phyloP scores from a whole-genome alignment of 495 filamentous ascomycete species.

The Tuber melanosporum region DNA sequence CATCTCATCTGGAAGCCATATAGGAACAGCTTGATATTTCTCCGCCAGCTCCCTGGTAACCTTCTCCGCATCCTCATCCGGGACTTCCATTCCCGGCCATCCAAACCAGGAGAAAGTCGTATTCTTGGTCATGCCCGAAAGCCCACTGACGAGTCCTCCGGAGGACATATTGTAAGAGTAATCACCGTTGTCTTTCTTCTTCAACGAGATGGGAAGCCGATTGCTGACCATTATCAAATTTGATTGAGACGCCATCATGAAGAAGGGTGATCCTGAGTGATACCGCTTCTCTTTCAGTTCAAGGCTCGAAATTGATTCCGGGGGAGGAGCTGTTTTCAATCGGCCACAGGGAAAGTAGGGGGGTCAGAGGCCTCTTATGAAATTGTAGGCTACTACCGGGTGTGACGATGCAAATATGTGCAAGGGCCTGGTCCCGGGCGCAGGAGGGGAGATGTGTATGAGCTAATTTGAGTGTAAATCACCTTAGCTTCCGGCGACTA shows the following conservation, averaged over 20 bases:
- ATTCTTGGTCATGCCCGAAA: constrained; percentile 81
- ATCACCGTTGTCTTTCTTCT: constrained; percentile 70
- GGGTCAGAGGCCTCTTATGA: background rate
- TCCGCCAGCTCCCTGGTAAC: constrained; percentile 64
- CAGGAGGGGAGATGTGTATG: background rate
- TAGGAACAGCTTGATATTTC: constrained; percentile 65
- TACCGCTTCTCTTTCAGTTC: background rate
- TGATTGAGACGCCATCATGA: constrained; percentile 26
- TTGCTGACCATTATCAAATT: constrained; percentile 82
- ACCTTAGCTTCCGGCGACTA: background rate
- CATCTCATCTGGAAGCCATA: constrained; percentile 72
- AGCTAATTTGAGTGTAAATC: background rate
- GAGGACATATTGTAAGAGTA: constrained; percentile 94
- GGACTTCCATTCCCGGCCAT: constrained; percentile 86
- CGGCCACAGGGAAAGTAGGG: background rate
- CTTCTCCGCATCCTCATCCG: constrained; percentile 59
- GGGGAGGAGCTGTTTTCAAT: background rate
- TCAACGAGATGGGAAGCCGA: constrained; percentile 89
- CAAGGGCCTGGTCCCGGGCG: background rate
- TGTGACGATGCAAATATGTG: background rate
- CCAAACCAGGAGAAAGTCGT: constrained; percentile 97
- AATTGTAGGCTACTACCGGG: background rate
- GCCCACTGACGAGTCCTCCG: constrained; percentile 82
- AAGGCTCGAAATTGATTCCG: background rate
- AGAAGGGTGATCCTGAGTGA: background rate